Conservation (phyloP, 495 filamentous ascomycete genomes). For the Astrocystis sublimbata region DNA sequence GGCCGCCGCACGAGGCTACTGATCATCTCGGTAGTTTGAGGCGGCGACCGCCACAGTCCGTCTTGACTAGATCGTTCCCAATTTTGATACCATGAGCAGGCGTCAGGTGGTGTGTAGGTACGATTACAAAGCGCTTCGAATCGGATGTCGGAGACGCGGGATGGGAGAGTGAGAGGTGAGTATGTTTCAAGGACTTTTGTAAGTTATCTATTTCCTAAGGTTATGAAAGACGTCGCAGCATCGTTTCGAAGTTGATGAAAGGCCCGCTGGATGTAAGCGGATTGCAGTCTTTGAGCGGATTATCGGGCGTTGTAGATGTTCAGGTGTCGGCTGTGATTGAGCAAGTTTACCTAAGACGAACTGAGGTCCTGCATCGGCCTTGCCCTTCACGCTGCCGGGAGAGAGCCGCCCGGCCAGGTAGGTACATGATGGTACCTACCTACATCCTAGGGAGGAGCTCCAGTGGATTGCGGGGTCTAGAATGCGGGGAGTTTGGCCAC, state of each 20-base stretch:
- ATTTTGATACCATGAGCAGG: background rate
- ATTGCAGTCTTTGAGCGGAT: background rate
- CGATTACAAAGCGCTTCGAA: background rate
- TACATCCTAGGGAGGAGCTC: slow-evolving; percentile 9
- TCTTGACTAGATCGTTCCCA: background rate
- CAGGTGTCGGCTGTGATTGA: background rate
- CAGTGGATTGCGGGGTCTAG: slow-evolving; percentile 5
- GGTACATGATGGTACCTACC: no score
- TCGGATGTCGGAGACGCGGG: background rate
- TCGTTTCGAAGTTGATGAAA: background rate
- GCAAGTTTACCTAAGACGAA: background rate
- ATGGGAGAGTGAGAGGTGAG: background rate
- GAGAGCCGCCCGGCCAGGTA: no score
- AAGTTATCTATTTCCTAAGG: no score
- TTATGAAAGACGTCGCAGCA: background rate
- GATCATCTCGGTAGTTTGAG: slow-evolving; percentile 30
- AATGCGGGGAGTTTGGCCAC: slow-evolving; percentile 10
- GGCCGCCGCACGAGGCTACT: slow-evolving; percentile 38
- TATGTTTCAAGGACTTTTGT: background rate
- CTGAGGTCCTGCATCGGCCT: slow-evolving; percentile 13
- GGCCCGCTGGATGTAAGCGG: background rate
- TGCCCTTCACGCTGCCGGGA: background rate
- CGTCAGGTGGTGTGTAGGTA: background rate
- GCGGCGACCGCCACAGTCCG: background rate
- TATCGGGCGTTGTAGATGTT: background rate